Percentiles rank a stretch among this genome's conserved stretches.
These are phyloP conservation scores for Diphasiastrum complanatum DNA, from an alignment of 83 land plant genomes.

Conservation along the genomic window DNA sequence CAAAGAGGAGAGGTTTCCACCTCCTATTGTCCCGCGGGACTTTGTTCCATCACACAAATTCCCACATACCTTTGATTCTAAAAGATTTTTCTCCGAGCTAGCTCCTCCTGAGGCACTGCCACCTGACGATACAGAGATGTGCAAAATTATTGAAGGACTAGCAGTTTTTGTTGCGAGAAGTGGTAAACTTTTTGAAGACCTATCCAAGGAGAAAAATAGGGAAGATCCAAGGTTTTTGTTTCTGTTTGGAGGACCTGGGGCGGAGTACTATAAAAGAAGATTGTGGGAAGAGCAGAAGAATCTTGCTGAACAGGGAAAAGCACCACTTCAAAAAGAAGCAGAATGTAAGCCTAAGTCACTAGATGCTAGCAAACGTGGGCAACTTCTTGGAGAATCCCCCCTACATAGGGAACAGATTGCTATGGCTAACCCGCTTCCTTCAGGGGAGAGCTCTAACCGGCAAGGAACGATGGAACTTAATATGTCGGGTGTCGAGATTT, in stretches of 20 bases:
- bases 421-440: constrained; percentile 37
- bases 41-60: constrained; percentile 65
- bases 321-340: not conserved
- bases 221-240: constrained; percentile 71
- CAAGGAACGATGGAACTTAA: not conserved
- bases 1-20: constrained; percentile 61
- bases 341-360: not conserved
- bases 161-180: constrained; percentile 80
- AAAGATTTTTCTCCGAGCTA: constrained; percentile 17
- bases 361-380: not conserved
- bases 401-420: constrained; percentile 29
- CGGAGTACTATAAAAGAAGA: constrained; percentile 71
- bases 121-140: constrained; percentile 62
- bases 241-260: constrained; percentile 75
- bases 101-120: constrained; percentile 66
- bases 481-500: constrained; percentile 25
- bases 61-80: constrained; percentile 39
- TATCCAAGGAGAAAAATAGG: constrained; percentile 70
- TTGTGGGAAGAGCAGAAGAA: constrained; percentile 82
- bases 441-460: constrained; percentile 8
- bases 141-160: constrained; percentile 75
- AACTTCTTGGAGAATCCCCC: too few relatives aligned
- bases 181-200: constrained; percentile 78
- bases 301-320: constrained; percentile 34
- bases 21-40: constrained; percentile 69